Evolutionary conservation across 164 flowering plant genomes (phyloP).

Genomic region (Paratinospora sagittata): DNA sequence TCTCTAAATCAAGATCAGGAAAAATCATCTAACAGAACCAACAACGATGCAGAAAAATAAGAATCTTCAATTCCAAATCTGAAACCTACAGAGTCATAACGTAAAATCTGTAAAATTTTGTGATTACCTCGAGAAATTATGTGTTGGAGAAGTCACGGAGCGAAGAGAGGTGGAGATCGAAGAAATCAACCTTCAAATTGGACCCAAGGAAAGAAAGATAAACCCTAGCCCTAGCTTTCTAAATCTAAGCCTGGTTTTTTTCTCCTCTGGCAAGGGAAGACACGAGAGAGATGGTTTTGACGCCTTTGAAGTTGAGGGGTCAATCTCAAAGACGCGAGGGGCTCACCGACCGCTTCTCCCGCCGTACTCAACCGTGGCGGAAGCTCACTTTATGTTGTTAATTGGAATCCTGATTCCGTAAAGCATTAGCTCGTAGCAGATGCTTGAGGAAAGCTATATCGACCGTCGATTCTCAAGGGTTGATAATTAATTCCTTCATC

Average conservation of each 20-base stretch:
- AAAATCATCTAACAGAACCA: neutral
- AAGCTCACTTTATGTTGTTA: no score
- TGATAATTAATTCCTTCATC: neutral
- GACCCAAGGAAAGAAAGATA: neutral
- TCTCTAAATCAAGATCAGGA: neutral
- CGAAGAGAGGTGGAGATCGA: neutral
- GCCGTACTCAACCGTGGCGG: conserved; percentile 19
- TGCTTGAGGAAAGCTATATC: neutral
- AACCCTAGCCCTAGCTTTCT: neutral
- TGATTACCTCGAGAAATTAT: conserved; percentile 1
- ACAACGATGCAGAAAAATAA: neutral
- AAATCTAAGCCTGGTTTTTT: neutral
- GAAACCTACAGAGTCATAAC: neutral
- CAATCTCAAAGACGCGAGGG: conserved; percentile 16
- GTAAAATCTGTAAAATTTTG: neutral
- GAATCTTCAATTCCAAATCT: neutral
- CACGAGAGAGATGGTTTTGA: neutral
- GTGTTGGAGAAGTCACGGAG: neutral
- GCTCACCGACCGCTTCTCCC: conserved; percentile 21
- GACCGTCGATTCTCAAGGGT: neutral
- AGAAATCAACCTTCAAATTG: neutral
- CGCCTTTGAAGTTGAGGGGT: conserved; percentile 7
- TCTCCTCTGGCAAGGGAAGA: neutral
- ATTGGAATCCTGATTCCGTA: no score
- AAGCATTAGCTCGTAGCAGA: neutral